Evolutionary conservation across 345 rosid species (phyloP), one percentile per base, ranked within the genome.

Genomic region (Conringia planisiliqua): DNA sequence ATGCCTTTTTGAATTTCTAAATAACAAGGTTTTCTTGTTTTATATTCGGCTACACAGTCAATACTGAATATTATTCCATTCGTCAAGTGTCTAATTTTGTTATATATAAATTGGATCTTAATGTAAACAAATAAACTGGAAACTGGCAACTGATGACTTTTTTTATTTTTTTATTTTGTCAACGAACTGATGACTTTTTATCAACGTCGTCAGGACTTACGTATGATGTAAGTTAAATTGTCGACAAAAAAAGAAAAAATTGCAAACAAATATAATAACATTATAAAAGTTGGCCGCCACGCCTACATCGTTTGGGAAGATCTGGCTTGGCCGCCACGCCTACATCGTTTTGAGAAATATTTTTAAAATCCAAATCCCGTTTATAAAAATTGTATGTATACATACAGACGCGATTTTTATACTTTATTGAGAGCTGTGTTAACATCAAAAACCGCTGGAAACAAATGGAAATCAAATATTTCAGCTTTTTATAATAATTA

Each of bases 151-250:
- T 40, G 66, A 24, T 40, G 4, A 4, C 30, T 62, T 62, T 40
- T 62, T 62, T n/a, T n/a, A n/a, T n/a, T n/a, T n/a, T n/a, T n/a
- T n/a, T n/a, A n/a, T n/a, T n/a, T n/a, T n/a, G n/a, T n/a, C n/a
- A n/a, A n/a, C n/a, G n/a, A 62, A n/a, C 35, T 40, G 66, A 24
- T 40, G 4, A 4, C 30, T 62, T 62, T 40, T 62, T 62, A 40
- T 60, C 6, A 24, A 40, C 46, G 66, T 40, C 35, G 51, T 62
- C 66, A 40, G 66, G 51, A 62, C 50, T 62, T 62, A 40, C 66
- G 35, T 24, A 60, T 26, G 35, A 54, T 27, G 6, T 29, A 27
- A 29, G 20, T 55, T 6, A 55, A 24, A 30, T 18, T 18, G 46
- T 60, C 47, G 65, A 38, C 12, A 12, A 27, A 26, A 42, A 30